A percentile compares a stretch with the other conserved stretches of the same genome.
Evolutionary conservation across 768 basidiomycete genomes (phyloP).

Genomic region (Paxillus ammoniavirescens): DNA sequence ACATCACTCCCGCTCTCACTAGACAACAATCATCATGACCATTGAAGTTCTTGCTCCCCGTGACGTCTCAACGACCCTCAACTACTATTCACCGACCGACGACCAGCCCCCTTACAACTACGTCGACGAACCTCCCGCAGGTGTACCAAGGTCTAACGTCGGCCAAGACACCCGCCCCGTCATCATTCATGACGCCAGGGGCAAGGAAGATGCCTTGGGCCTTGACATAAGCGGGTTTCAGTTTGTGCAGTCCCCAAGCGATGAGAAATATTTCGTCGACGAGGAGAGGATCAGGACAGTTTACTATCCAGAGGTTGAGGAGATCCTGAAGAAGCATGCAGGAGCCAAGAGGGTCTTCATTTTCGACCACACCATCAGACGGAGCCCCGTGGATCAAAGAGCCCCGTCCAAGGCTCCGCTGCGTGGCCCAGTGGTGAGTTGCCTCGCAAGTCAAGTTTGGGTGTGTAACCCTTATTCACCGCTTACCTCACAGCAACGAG

Average conservation of each 20-base stretch:
- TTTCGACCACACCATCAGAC: constrained; percentile 46
- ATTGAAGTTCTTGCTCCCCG: constrained; percentile 27
- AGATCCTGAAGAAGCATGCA: constrained; percentile 38
- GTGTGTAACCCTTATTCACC: not conserved
- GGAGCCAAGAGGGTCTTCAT: constrained; percentile 41
- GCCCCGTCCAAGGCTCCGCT: not conserved
- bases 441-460: not conserved
- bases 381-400: constrained; percentile 7
- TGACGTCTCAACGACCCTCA: constrained; percentile 38
- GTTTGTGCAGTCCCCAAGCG: constrained; percentile 31
- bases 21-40: constrained; percentile 16
- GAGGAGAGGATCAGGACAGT: constrained; percentile 35
- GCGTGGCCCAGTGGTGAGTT: constrained; percentile 36
- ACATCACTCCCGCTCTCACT: not conserved
- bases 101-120: constrained; percentile 36
- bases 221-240: constrained; percentile 48
- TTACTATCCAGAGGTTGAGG: constrained; percentile 44
- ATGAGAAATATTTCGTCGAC: constrained; percentile 39
- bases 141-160: constrained; percentile 30
- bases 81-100: constrained; percentile 32
- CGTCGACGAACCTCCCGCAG: constrained; percentile 27
- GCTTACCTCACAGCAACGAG: constrained; percentile 28
- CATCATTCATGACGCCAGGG: constrained; percentile 33
- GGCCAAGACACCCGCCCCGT: constrained; percentile 16
- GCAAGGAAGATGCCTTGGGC: constrained; percentile 24